A percentile compares a stretch with the other conserved stretches of the same genome.
Evolutionary conservation across 495 filamentous ascomycete species (phyloP).

Genomic region (Penicillium angulare): DNA sequence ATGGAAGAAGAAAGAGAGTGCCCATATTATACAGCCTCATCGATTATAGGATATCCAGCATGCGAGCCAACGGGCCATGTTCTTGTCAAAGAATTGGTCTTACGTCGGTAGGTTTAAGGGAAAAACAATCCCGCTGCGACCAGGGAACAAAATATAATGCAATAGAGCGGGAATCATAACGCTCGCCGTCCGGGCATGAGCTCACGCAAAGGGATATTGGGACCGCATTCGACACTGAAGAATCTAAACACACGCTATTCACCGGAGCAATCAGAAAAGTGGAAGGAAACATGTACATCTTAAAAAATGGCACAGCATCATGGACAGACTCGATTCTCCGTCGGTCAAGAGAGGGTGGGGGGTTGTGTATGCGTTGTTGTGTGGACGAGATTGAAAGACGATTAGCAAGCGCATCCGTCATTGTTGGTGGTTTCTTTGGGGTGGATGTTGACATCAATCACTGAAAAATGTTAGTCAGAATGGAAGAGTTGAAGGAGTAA

Average conservation of each 20-base stretch:
- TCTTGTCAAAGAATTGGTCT: conserved; percentile 3
- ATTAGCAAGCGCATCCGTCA: conserved; percentile 80
- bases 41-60: conserved; percentile 24
- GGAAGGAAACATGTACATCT: conserved; percentile 43
- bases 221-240: conserved; percentile 17
- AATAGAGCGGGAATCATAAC: conserved; percentile 20
- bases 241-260: conserved; percentile 34
- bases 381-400: conserved; percentile 6
- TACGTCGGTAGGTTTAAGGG: conserved; percentile 7
- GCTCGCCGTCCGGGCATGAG: conserved; percentile 14
- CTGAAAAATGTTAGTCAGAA: conserved; percentile 41
- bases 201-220: conserved; percentile 12
- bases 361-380: no score
- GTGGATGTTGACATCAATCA: conserved; percentile 95
- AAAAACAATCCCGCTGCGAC: conserved; percentile 10
- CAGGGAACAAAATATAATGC: conserved; percentile 21
- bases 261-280: conserved; percentile 18
- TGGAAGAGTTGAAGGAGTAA: background rate
- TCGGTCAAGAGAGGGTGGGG: conserved; percentile 29
- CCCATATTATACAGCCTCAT: conserved; percentile 30
- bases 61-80: conserved; percentile 10
- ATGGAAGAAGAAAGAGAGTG: background rate
- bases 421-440: conserved; percentile 65
- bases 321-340: conserved; percentile 37
- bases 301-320: conserved; percentile 40